These are phyloP conservation scores for Epichloe typhina DNA, from an alignment of 2,329 filamentous ascomycete species.

Conservation along the genomic window DNA sequence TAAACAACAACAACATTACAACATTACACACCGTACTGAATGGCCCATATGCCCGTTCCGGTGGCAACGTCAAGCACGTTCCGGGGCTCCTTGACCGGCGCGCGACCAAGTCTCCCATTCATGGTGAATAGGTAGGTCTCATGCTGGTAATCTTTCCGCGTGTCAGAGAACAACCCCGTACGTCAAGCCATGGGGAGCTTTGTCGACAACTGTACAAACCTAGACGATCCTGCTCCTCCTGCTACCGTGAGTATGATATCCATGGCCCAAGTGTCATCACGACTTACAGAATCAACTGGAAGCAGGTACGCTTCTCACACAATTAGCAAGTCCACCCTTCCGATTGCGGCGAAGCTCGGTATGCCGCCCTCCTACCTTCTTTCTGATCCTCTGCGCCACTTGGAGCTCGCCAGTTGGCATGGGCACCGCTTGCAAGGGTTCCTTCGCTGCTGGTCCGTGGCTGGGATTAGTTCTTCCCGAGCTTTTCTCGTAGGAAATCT, in stretches of 20 bases:
- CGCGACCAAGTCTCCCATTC: constrained; percentile 28
- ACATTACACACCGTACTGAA: constrained; percentile 25
- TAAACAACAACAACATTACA: too few species aligned
- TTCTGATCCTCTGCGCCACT: too few species aligned
- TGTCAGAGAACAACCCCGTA: too few species aligned
- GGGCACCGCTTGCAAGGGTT: too few species aligned
- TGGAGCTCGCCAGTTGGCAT: too few species aligned
- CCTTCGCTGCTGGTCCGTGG: too few species aligned
- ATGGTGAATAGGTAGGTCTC: constrained; percentile 22
- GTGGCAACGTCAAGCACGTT: constrained; percentile 37
- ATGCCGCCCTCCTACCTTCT: too few species aligned
- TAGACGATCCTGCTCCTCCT: constrained; percentile 12
- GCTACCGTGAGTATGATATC: background rate
- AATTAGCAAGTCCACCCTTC: too few species aligned
- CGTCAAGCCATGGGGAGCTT: too few species aligned
- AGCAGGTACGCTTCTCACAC: background rate
- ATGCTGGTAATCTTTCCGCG: constrained; percentile 23
- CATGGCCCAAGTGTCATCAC: background rate
- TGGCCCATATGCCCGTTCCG: constrained; percentile 38
- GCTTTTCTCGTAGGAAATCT: too few species aligned
- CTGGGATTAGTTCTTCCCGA: too few species aligned
- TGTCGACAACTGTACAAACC: constrained; percentile 5
- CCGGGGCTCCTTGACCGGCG: constrained; percentile 27
- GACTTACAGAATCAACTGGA: background rate
- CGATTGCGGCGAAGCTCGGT: too few species aligned